Evolutionary conservation across 805 yeast genomes (phyloP).

Genomic region (Saccharomyces jurei): DNA sequence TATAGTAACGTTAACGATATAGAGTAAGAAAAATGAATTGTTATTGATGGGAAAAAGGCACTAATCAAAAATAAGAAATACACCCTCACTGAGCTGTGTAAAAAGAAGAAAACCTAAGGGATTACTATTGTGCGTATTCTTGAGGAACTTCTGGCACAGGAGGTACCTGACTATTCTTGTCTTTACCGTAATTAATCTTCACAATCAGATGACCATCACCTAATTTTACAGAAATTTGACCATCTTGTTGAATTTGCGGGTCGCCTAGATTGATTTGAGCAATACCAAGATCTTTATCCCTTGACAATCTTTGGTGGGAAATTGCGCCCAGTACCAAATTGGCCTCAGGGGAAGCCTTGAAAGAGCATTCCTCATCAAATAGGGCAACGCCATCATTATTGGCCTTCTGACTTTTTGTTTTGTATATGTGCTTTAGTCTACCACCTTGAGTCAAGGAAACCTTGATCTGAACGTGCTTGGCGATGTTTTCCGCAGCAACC

Average conservation of each 20-base stretch:
- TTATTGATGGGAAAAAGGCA: background rate
- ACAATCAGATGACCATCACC: slow-evolving; percentile 27
- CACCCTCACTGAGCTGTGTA: background rate
- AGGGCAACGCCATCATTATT: slow-evolving; percentile 36
- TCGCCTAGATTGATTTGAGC: slow-evolving; percentile 47
- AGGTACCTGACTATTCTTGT: slow-evolving; percentile 2
- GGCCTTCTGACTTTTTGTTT: slow-evolving; percentile 53
- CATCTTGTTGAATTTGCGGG: slow-evolving; percentile 26
- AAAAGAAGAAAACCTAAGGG: background rate
- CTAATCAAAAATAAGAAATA: background rate
- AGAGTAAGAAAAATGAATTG: background rate
- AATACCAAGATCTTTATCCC: slow-evolving; percentile 55
- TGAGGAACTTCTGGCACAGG: slow-evolving; percentile 11
- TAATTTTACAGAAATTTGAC: slow-evolving; percentile 25
- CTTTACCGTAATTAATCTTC: slow-evolving; percentile 20
- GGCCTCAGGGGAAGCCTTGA: slow-evolving; percentile 58
- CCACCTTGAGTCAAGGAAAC: slow-evolving; percentile 41
- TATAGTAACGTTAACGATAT: background rate
- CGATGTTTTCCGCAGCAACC: slow-evolving; percentile 39
- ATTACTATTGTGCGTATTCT: slow-evolving; percentile 1
- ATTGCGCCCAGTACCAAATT: slow-evolving; percentile 52
- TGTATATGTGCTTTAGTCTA: slow-evolving; percentile 48
- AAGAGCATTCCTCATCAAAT: slow-evolving; percentile 60
- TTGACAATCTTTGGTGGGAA: slow-evolving; percentile 67
- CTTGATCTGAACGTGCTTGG: slow-evolving; percentile 43